phyloP scores from a whole-genome alignment of 2,329 filamentous ascomycete genomes.

The Orbilia blumenaviensis region DNA sequence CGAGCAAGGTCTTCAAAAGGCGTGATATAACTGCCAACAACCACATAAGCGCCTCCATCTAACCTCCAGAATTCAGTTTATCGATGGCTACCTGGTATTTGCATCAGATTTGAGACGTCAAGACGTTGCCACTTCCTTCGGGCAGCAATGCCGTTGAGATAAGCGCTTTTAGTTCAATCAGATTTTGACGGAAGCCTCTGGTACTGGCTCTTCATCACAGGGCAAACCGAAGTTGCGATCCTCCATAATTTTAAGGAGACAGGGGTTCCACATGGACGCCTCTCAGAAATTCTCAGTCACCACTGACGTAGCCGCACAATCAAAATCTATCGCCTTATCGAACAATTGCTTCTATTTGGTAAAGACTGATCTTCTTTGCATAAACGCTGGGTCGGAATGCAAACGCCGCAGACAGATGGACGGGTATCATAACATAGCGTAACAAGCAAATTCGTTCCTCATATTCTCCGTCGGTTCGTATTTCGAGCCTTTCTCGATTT shows the following conservation, averaged over 20 bases:
- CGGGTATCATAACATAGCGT: slow-evolving; percentile 18
- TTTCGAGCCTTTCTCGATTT: slow-evolving; percentile 80
- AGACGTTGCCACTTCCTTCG: neutral
- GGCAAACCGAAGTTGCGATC: slow-evolving; percentile 14
- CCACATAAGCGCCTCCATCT: slow-evolving; percentile 39
- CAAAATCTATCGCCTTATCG: slow-evolving; percentile 11
- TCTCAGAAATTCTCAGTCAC: slow-evolving; percentile 28
- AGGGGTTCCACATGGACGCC: slow-evolving; percentile 45
- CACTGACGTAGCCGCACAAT: slow-evolving; percentile 27
- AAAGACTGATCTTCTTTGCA: slow-evolving; percentile 1
- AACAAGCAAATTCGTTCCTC: slow-evolving; percentile 7
- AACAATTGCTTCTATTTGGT: slow-evolving; percentile 7
- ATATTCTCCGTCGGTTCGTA: slow-evolving; percentile 56
- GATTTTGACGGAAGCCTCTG: neutral
- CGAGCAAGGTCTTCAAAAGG: slow-evolving; percentile 19
- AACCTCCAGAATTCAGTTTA: slow-evolving; percentile 7
- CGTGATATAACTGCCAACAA: slow-evolving; percentile 28
- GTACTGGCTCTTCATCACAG: neutral
- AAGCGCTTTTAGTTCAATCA: slow-evolving; percentile 27
- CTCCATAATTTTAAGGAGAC: slow-evolving; percentile 39
- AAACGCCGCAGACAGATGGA: slow-evolving; percentile 22
- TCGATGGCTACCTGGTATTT: neutral
- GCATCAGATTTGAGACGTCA: slow-evolving; percentile 31
- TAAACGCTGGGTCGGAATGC: slow-evolving; percentile 13
- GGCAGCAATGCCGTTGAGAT: slow-evolving; percentile 5